phyloP scores from a whole-genome alignment of 768 basidiomycete genomes.

The Tricholoma hemisulphureum region DNA sequence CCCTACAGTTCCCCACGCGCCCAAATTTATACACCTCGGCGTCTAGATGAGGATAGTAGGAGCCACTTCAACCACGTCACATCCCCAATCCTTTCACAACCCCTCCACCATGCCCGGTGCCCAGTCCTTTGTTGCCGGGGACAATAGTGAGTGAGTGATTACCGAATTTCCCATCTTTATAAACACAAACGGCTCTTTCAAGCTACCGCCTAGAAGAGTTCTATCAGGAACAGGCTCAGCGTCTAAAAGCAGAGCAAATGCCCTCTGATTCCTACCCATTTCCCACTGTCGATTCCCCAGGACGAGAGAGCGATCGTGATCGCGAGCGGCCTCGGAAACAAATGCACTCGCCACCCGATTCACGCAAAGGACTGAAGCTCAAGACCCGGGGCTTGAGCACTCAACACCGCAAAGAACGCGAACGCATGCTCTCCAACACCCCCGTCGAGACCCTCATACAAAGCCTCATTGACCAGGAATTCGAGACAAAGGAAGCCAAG shows the following conservation, averaged over 20 bases:
- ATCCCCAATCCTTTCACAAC: background rate
- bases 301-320: too few relatives aligned
- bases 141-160: background rate
- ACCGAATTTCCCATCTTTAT: background rate
- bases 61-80: background rate
- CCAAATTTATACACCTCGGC: background rate
- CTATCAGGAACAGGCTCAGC: background rate
- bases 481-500: slow-evolving; percentile 27
- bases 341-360: slow-evolving; percentile 3
- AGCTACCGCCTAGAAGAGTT: background rate
- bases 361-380: background rate
- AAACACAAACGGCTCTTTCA: background rate
- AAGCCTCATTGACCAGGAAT: slow-evolving; percentile 24
- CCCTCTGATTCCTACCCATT: background rate
- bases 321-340: slow-evolving; percentile 5
- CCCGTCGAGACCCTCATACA: slow-evolving; percentile 26
- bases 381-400: slow-evolving; percentile 7
- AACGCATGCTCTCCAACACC: slow-evolving; percentile 24
- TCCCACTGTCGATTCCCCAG: background rate
- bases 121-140: background rate
- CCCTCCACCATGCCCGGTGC: background rate
- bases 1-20: background rate
- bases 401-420: slow-evolving; percentile 22
- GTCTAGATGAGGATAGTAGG: background rate
- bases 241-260: background rate